Base-by-base conservation (phyloP, 2,329 filamentous ascomycete species). In the Paracorniculantispora psalliotae region DNA sequence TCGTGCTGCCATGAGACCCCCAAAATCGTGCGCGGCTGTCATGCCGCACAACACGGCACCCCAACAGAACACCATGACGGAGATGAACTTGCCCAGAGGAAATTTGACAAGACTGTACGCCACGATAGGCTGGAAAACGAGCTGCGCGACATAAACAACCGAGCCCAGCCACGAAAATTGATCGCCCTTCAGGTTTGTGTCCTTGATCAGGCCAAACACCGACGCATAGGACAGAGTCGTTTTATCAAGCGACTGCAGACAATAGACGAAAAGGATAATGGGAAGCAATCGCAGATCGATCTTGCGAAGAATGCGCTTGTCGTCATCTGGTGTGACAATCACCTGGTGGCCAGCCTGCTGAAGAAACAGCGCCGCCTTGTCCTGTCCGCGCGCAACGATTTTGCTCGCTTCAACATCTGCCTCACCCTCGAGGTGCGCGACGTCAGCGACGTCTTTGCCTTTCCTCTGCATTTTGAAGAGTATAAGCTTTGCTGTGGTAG, bases 121-220 rank as follows among this genome's bases (percentile, higher is more conserved):
- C 12, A 81, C 76, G 13, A 84, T 66, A 37, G 80, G 82, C n/a
- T 82, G 81, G 28, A 82, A 67, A 25, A 70, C 67, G 15, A 72
- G 65, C 30, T 72, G 70, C 0, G 69, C 66, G 3, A 70, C 57
- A 47, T 71, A 76, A 15, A 76, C 66, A 28, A 75, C 68, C 0
- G 72, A 73, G 9, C 72, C 72, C 0, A 91, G 77, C 88, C 88
- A 91, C 26, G 80, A 82, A 68, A 86, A 91, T 73, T 90, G 69
- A 19, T 70, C 63, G 33, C 72, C 75, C 0, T 70, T 65, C 4
- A 86, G 70, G n/a, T 75, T 63, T 0, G 80, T 76, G 64, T 86
- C 82, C 12, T 77, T 68, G 0, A 76, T 75, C 37, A 88, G 77
- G 15, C 81, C 82, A 77, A 88, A 87, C 64, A 88, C 84, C n/a